phyloP scores from a whole-genome alignment of 2,329 filamentous ascomycete genomes.

The Fusarium denticulatum region DNA sequence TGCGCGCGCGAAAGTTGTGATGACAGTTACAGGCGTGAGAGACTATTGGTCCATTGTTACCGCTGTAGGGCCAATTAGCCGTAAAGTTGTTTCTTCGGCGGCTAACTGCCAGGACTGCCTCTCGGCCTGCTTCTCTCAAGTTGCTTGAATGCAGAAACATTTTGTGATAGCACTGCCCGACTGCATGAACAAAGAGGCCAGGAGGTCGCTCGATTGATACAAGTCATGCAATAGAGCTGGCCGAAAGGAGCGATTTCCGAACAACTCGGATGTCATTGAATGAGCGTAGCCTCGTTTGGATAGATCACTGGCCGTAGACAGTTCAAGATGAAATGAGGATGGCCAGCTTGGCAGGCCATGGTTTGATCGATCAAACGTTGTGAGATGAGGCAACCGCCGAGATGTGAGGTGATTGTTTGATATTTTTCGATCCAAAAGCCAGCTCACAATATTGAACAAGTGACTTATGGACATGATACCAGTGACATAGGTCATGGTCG shows the following conservation, averaged over 20 bases:
- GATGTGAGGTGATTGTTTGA: neutral
- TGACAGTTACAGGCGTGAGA: constrained; percentile 31
- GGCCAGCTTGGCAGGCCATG: constrained; percentile 16
- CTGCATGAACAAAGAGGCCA: constrained; percentile 40
- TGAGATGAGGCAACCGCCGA: constrained; percentile 17
- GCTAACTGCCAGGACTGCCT: constrained; percentile 33
- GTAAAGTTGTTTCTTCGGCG: constrained; percentile 35
- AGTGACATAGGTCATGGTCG: neutral
- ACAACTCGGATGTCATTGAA: constrained; percentile 21
- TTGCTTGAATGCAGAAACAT: constrained; percentile 14
- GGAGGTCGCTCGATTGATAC: constrained; percentile 36
- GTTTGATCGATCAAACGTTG: constrained; percentile 33
- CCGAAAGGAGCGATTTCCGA: constrained; percentile 21
- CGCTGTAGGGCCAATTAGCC: constrained; percentile 35
- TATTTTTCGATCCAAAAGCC: neutral
- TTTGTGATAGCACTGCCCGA: constrained; percentile 38
- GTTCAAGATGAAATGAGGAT: constrained; percentile 11
- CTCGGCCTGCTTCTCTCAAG: constrained; percentile 28
- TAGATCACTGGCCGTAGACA: constrained; percentile 16
- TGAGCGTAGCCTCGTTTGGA: neutral
- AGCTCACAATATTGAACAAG: neutral
- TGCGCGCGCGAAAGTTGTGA: constrained; percentile 52
- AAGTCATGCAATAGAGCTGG: constrained; percentile 36
- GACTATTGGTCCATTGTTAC: constrained; percentile 40
- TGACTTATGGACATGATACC: neutral